phyloP scores from a whole-genome alignment of 2,329 filamentous ascomycete genomes.

The Diaporthe sp. region DNA sequence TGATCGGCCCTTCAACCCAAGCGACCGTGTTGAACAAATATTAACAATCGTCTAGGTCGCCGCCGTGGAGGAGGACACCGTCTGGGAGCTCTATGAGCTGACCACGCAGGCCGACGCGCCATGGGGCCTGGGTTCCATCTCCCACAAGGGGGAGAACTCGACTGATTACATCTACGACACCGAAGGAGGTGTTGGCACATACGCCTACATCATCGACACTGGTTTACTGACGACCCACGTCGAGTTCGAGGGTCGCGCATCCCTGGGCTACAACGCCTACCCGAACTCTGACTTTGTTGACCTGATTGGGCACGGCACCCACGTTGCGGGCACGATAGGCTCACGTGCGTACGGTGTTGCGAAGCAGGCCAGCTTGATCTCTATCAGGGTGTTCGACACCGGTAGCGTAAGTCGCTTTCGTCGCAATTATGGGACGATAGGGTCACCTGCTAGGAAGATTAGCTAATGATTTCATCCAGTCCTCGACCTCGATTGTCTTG shows the following conservation, averaged over 20 bases:
- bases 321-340: slow-evolving; percentile 51
- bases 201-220: slow-evolving; percentile 61
- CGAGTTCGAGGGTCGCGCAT: slow-evolving; percentile 50
- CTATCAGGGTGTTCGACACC: slow-evolving; percentile 50
- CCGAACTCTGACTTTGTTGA: slow-evolving; percentile 46
- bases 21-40: too few relatives aligned
- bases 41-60: slow-evolving; percentile 25
- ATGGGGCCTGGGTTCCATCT: slow-evolving; percentile 50
- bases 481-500: slow-evolving; percentile 40
- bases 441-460: rapidly evolving
- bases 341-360: slow-evolving; percentile 51
- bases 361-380: slow-evolving; percentile 49
- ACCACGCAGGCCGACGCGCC: slow-evolving; percentile 37
- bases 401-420: neutral
- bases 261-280: slow-evolving; percentile 48
- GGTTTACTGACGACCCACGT: slow-evolving; percentile 57
- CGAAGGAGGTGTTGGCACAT: slow-evolving; percentile 47
- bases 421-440: neutral
- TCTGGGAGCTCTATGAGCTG: slow-evolving; percentile 32
- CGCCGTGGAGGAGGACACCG: slow-evolving; percentile 35
- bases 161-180: slow-evolving; percentile 47
- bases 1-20: too few relatives aligned
- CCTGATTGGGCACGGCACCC: slow-evolving; percentile 49
- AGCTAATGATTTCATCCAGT: neutral
- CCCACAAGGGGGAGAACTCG: slow-evolving; percentile 42